These are phyloP conservation scores for Iodosphaeria phyllophila DNA, from an alignment of 2,329 filamentous ascomycete genomes.

Conservation along the genomic window DNA sequence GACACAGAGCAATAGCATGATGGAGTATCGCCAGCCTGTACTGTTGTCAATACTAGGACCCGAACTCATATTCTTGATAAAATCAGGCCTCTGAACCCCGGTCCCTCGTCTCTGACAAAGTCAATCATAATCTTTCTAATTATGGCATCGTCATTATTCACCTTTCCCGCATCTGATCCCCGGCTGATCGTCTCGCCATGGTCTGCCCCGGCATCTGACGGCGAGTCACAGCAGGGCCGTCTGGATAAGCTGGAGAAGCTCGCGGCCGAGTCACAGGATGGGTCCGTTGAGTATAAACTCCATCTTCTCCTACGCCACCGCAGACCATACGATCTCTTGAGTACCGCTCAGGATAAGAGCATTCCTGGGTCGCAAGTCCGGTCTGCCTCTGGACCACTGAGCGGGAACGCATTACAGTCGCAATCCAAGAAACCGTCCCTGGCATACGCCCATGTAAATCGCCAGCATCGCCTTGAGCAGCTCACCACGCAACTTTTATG, in stretches of 20 bases:
- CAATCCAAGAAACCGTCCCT: conserved; percentile 21
- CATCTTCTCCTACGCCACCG: conserved; percentile 71
- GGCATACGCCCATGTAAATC: conserved; percentile 49
- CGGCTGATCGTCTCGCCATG: conserved; percentile 8
- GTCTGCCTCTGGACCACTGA: too few species aligned
- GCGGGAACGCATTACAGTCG: conserved; percentile 14
- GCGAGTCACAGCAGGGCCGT: conserved; percentile 9
- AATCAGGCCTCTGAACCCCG: too few species aligned
- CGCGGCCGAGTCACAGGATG: conserved; percentile 80
- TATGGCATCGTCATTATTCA: too few species aligned
- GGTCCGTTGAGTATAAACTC: conserved; percentile 91
- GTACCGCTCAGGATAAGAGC: too few species aligned
- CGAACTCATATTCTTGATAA: too few species aligned
- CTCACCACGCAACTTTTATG: conserved; percentile 89
- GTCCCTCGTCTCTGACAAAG: too few species aligned
- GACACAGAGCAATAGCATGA: too few species aligned
- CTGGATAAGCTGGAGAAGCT: conserved; percentile 43
- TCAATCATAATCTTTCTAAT: too few species aligned
- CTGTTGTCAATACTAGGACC: too few species aligned
- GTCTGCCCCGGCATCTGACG: conserved; percentile 15
- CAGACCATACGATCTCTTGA: conserved; percentile 53
- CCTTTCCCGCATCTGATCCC: too few species aligned
- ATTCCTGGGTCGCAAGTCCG: too few species aligned
- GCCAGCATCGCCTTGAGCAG: conserved; percentile 73
- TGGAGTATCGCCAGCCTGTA: too few species aligned